Conservation (phyloP, 257 asterid species). For the Henckelia pumila region DNA sequence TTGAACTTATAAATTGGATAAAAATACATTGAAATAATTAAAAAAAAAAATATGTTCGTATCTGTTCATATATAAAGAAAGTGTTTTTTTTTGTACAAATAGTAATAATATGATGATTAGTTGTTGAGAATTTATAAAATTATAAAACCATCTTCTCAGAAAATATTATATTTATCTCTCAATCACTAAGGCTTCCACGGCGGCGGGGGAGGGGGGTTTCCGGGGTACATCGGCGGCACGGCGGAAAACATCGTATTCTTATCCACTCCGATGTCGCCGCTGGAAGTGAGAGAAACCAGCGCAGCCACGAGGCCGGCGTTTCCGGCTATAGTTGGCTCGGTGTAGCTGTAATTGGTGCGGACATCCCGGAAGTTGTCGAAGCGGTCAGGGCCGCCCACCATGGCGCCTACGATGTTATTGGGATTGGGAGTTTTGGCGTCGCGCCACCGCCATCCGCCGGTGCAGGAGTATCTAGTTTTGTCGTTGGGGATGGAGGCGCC, state of each 20-base stretch:
- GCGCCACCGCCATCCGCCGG: slow-evolving; percentile 74
- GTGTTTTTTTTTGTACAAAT: too few species aligned
- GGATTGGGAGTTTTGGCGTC: slow-evolving; percentile 56
- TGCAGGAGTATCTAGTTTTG: slow-evolving; percentile 57
- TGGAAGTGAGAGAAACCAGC: slow-evolving; percentile 61
- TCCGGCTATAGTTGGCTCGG: slow-evolving; percentile 86
- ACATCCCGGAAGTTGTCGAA: slow-evolving; percentile 65
- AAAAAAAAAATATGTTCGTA: too few species aligned
- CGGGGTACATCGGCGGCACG: slow-evolving; percentile 67
- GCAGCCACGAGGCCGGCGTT: slow-evolving; percentile 94
- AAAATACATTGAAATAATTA: too few species aligned
- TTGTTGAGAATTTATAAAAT: too few species aligned
- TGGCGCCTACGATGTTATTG: slow-evolving; percentile 65
- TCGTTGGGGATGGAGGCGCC: slow-evolving; percentile 73
- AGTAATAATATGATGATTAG: too few species aligned
- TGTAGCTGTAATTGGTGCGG: slow-evolving; percentile 60
- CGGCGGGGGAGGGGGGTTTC: slow-evolving; percentile 75
- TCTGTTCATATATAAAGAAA: too few species aligned
- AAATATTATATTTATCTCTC: background rate
- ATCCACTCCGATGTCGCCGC: slow-evolving; percentile 55
- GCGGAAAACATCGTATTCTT: slow-evolving; percentile 64
- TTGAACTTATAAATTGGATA: too few species aligned
- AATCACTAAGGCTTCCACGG: slow-evolving; percentile 71
- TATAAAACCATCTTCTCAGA: background rate
- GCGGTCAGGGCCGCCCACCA: slow-evolving; percentile 90